Conservation (phyloP, 306 rosid species). For the Inga laurina region DNA sequence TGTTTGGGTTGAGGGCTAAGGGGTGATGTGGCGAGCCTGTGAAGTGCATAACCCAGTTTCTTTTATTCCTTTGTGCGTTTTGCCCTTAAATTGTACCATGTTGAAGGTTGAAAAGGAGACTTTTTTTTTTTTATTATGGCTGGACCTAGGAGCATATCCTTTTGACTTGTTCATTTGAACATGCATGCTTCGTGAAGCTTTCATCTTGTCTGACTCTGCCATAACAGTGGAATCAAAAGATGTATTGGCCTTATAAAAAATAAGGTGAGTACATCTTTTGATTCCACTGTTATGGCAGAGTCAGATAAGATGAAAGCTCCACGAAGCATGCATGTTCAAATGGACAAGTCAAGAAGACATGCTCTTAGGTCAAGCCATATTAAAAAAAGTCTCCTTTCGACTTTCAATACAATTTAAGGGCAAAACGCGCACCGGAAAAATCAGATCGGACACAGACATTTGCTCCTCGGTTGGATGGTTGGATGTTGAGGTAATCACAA, state of each 20-base stretch:
- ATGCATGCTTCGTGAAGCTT: too few relatives aligned
- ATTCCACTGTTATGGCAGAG: too few relatives aligned
- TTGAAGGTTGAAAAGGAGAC: too few relatives aligned
- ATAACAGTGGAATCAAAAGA: too few relatives aligned
- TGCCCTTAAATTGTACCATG: too few relatives aligned
- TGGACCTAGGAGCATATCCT: too few relatives aligned
- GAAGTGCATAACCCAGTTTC: not conserved
- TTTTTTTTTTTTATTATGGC: too few relatives aligned
- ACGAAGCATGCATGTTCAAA: not conserved
- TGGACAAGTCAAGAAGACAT: not conserved
- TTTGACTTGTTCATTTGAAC: too few relatives aligned
- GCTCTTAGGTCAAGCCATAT: not conserved
- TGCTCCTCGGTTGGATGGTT: not conserved
- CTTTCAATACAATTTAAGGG: not conserved
- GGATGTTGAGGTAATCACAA: constrained; percentile 2
- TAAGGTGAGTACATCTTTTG: too few relatives aligned
- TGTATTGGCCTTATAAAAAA: too few relatives aligned
- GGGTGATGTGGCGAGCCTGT: not conserved
- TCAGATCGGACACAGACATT: not conserved
- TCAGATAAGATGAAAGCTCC: too few relatives aligned
- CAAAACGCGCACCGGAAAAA: not conserved
- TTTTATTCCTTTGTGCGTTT: not conserved
- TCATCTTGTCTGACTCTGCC: too few relatives aligned
- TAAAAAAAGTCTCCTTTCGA: not conserved
- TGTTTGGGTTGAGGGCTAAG: not conserved